Evolutionary conservation across 768 basidiomycete species (phyloP), one percentile per base, ranked within the genome.

Genomic region (Phanerodontia chrysosporium): DNA sequence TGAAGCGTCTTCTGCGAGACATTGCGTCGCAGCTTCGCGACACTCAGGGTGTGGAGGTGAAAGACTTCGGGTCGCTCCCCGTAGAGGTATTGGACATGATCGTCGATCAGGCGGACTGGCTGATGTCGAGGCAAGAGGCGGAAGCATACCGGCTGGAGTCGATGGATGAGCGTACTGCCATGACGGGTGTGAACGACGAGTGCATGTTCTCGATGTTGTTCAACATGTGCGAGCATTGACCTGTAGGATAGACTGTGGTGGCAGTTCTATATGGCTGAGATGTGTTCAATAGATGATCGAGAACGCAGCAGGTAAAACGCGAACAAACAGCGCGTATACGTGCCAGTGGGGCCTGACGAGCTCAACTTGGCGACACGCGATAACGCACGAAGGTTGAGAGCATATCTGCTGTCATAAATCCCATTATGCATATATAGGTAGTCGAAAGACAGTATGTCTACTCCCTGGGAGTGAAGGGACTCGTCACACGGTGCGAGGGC

Each of bases 381-480:
- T n/a, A n/a, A n/a, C n/a, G n/a, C n/a, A n/a, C n/a, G n/a, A n/a
- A n/a, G n/a, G n/a, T n/a, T n/a, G n/a, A n/a, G n/a, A n/a, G n/a
- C n/a, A n/a, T n/a, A n/a, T n/a, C 25, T 55, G 55, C 46, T 29
- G 49, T 13, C 39, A 56, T 25, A 45, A n/a, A 39, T 53, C 30
- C 16, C 52, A 53, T 53, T 53, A 45, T 42, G 21, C 36, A 39
- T 13, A 54, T 49, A 55, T 36, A 36, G 22, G 55, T 45, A 46
- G 45, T 49, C 32, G 49, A 51, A 55, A 35, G 29, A 30, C 27
- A 51, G 18, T 39, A 52, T 36, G 49, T 65, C 71, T 78, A 80
- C 62, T 90, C 89, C 69, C 80, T 80, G 64, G 91, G 87, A 57
- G 85, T 78, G 70, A 92, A 92, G n/a, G 90, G 91, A 62, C 73